Percentiles rank a stretch among this genome's conserved stretches.
Conservation (phyloP, 2,329 filamentous ascomycete species). For the Elsinoe perseae region DNA sequence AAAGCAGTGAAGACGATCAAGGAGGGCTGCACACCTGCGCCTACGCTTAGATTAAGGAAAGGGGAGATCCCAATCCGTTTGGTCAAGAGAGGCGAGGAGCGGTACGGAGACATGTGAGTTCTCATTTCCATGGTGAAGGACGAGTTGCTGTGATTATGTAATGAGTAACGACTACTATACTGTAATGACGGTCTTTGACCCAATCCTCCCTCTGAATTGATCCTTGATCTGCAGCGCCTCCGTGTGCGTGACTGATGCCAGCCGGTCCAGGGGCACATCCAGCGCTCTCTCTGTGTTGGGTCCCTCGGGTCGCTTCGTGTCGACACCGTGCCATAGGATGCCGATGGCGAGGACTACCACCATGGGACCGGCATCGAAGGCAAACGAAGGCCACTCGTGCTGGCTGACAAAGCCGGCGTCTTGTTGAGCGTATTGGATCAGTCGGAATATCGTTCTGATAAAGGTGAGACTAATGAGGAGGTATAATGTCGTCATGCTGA, state of each 20-base stretch:
- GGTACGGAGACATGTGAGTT: neutral
- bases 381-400: slow-evolving; percentile 36
- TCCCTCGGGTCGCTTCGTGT: neutral
- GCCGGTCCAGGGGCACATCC: neutral
- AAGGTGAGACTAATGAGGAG: slow-evolving; percentile 36
- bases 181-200: slow-evolving; percentile 8
- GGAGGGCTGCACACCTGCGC: neutral
- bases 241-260: neutral
- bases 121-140: neutral
- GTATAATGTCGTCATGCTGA: slow-evolving; percentile 32
- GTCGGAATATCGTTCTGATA: slow-evolving; percentile 39
- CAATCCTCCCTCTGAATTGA: slow-evolving; percentile 1
- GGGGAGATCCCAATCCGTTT: slow-evolving; percentile 3
- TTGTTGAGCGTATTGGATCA: slow-evolving; percentile 42
- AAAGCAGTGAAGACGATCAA: slow-evolving; percentile 5
- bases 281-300: neutral
- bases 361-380: slow-evolving; percentile 40
- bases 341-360: neutral
- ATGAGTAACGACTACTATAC: slow-evolving; percentile 1
- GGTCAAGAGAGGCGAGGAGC: slow-evolving; percentile 3
- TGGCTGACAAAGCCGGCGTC: slow-evolving; percentile 35
- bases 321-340: slow-evolving; percentile 5
- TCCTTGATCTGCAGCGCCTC: slow-evolving; percentile 3
- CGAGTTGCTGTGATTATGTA: neutral
- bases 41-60: slow-evolving; percentile 2